Conservation (phyloP, 2,329 filamentous ascomycete species). For the Ceratocystis cacaofunesta region DNA sequence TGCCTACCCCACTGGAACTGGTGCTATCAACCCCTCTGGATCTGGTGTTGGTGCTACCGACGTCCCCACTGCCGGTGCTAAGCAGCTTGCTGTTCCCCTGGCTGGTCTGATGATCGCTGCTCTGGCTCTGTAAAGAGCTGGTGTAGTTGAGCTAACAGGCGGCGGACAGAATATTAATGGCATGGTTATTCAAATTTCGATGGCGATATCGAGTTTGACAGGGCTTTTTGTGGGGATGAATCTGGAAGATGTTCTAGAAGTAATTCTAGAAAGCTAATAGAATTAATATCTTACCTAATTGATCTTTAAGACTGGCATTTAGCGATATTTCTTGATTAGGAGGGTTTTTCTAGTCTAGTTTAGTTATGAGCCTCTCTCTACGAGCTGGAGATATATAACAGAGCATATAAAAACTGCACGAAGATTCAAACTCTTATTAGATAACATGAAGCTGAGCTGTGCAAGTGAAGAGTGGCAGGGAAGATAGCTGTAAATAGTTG, state of each 20-base stretch:
- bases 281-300: not conserved
- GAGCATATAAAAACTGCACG: not conserved
- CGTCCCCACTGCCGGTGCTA: not conserved
- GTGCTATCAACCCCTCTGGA: not conserved
- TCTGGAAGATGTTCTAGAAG: not conserved
- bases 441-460: not conserved
- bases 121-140: not conserved
- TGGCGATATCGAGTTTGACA: not conserved
- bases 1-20: not conserved
- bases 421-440: no score
- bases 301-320: not conserved
- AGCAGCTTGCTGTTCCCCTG: not conserved
- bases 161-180: not conserved
- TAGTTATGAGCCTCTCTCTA: not conserved
- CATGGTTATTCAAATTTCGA: not conserved
- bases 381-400: not conserved
- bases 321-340: not conserved
- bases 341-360: no score
- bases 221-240: not conserved
- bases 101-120: not conserved
- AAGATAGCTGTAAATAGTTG: not conserved
- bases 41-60: not conserved
- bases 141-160: not conserved
- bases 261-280: not conserved
- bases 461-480: not conserved